Conservation (phyloP, 1,284 basidiomycete species). For the Ceratobasidium sp. region DNA sequence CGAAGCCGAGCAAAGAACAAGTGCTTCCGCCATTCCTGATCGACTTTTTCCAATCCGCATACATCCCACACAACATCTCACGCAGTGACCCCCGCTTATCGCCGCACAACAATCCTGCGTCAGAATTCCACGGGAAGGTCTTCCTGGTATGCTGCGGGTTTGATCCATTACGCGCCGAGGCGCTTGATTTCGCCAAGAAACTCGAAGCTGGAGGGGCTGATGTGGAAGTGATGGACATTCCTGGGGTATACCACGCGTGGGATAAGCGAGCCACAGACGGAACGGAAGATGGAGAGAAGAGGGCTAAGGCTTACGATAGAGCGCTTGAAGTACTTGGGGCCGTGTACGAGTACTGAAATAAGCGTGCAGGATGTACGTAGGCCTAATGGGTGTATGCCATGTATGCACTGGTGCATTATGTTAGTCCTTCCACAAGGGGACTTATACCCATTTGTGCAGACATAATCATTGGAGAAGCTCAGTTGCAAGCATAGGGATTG, state of each 20-base stretch:
- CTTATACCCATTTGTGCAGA: too few species aligned
- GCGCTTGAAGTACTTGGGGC: constrained; percentile 20
- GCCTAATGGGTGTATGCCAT: neutral
- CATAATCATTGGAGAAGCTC: too few species aligned
- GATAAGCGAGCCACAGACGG: constrained; percentile 24
- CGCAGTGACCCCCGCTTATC: constrained; percentile 32
- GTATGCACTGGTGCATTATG: neutral
- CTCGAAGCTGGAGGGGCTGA: constrained; percentile 25
- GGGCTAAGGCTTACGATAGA: constrained; percentile 25
- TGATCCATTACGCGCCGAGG: constrained; percentile 25
- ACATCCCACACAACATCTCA: neutral
- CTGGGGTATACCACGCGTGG: constrained; percentile 27
- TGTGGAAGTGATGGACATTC: constrained; percentile 1
- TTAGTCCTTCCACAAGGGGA: neutral
- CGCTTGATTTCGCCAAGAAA: constrained; percentile 5
- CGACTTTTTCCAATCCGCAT: neutral
- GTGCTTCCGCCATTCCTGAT: neutral
- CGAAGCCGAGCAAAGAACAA: neutral
- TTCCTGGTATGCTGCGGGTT: constrained; percentile 34
- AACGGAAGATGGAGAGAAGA: constrained; percentile 9
- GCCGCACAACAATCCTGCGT: constrained; percentile 7
- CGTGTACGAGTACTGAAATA: constrained; percentile 10
- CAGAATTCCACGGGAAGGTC: constrained; percentile 19
- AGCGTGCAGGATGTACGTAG: too few species aligned
- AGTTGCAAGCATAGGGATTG: too few species aligned